These are phyloP conservation scores for Fonsecaea monophora DNA, from an alignment of 2,329 filamentous ascomycete species.

Conservation along the genomic window DNA sequence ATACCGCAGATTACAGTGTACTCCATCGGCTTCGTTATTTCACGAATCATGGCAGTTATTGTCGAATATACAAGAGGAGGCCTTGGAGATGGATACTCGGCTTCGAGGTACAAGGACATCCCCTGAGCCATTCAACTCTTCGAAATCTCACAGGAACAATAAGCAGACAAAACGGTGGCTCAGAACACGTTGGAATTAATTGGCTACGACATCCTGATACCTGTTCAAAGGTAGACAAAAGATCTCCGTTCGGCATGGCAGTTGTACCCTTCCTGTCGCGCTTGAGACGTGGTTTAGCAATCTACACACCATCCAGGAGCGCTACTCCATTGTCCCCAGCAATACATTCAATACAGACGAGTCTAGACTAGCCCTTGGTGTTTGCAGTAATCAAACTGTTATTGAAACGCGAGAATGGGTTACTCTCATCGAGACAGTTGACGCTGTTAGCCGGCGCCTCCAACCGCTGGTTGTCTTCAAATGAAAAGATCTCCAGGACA, in stretches of 20 bases:
- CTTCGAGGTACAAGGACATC: slow-evolving; percentile 22
- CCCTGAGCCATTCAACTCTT: slow-evolving; percentile 17
- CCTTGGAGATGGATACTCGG: slow-evolving; percentile 27
- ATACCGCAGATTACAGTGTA: slow-evolving; percentile 8
- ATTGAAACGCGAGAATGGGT: slow-evolving; percentile 34
- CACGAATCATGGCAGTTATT: slow-evolving; percentile 23
- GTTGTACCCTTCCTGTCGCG: slow-evolving; percentile 33
- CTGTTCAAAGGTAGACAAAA: slow-evolving; percentile 31
- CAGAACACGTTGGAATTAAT: slow-evolving; percentile 28
- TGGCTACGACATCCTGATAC: slow-evolving; percentile 38
- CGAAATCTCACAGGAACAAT: slow-evolving; percentile 20
- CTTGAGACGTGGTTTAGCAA: slow-evolving; percentile 13
- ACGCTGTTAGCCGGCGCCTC: slow-evolving; percentile 23
- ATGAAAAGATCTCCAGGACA: slow-evolving; percentile 31
- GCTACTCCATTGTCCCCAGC: slow-evolving; percentile 28
- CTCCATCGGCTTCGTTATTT: not conserved
- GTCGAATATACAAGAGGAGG: slow-evolving; percentile 18
- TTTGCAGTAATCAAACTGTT: slow-evolving; percentile 26
- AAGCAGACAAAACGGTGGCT: not conserved
- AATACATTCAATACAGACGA: slow-evolving; percentile 39
- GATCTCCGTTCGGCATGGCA: slow-evolving; percentile 33
- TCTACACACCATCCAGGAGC: slow-evolving; percentile 1
- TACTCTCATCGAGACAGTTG: slow-evolving; percentile 37
- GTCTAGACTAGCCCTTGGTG: slow-evolving; percentile 27
- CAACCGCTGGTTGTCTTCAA: slow-evolving; percentile 40